phyloP scores from a whole-genome alignment of 345 rosid genomes.

The Citropsis articulata region DNA sequence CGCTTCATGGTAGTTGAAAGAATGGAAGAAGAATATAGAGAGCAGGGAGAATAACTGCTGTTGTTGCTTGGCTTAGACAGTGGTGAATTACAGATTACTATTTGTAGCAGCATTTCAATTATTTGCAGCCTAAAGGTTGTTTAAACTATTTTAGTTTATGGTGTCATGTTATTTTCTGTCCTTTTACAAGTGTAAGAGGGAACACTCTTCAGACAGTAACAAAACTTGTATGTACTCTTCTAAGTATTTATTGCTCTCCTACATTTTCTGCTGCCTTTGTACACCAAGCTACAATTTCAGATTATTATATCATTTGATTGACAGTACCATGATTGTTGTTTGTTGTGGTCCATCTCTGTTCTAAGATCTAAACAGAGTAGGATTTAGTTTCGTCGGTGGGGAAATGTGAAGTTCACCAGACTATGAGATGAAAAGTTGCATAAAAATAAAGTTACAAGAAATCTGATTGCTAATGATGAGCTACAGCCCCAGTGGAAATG shows the following conservation, averaged over 20 bases:
- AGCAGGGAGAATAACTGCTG: not conserved
- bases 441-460: not conserved
- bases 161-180: slow-evolving; percentile 18
- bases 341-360: slow-evolving; percentile 3
- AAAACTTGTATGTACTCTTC: not conserved
- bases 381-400: not conserved
- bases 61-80: slow-evolving; percentile 21
- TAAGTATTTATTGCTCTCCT: not conserved
- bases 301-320: not conserved
- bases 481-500: not conserved
- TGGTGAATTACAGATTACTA: slow-evolving; percentile 8
- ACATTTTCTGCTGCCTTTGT: not conserved
- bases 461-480: not conserved
- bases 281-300: not conserved
- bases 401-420: not conserved
- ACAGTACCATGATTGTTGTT: not conserved
- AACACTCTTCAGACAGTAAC: not conserved
- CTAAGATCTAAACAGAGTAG: not conserved
- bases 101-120: slow-evolving; percentile 11
- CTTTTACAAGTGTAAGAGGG: slow-evolving; percentile 7
- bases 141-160: slow-evolving; percentile 2
- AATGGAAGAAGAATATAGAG: slow-evolving; percentile 15
- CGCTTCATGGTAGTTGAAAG: slow-evolving; percentile 21
- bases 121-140: slow-evolving; percentile 10
- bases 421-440: not conserved